A percentile compares a stretch with the other conserved stretches of the same genome.
phyloP scores from a whole-genome alignment of 768 basidiomycete genomes.

The Saitozyma podzolica region DNA sequence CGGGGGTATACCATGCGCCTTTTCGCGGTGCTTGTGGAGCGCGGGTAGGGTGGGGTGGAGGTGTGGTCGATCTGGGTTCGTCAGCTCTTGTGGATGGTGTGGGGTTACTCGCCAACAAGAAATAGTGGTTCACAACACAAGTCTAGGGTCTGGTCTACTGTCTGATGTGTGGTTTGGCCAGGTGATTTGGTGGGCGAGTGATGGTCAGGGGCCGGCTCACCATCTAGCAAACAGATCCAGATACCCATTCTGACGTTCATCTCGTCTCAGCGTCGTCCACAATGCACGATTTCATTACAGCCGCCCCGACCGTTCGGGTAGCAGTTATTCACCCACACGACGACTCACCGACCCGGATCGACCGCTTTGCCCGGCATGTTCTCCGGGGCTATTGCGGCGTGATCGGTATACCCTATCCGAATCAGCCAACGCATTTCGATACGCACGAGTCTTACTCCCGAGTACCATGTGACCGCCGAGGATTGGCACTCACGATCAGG shows the following conservation, averaged over 20 bases:
- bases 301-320: background rate
- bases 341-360: constrained; percentile 30
- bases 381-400: background rate
- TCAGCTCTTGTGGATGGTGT: constrained; percentile 1
- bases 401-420: no score
- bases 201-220: constrained; percentile 8
- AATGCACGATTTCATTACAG: background rate
- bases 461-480: no score
- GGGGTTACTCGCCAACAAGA: no score
- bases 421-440: no score
- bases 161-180: no score
- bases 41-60: constrained; percentile 34
- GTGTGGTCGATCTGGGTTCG: constrained; percentile 25
- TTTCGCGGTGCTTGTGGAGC: constrained; percentile 34
- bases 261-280: background rate
- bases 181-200: background rate
- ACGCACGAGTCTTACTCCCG: no score
- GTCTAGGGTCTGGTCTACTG: no score
- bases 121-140: no score
- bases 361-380: constrained; percentile 18
- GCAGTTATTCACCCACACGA: background rate
- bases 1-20: constrained; percentile 25
- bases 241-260: constrained; percentile 28
- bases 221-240: constrained; percentile 37
- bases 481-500: no score